phyloP scores from a whole-genome alignment of 108 stramenopile species.

The Skeletonema menzelii region DNA sequence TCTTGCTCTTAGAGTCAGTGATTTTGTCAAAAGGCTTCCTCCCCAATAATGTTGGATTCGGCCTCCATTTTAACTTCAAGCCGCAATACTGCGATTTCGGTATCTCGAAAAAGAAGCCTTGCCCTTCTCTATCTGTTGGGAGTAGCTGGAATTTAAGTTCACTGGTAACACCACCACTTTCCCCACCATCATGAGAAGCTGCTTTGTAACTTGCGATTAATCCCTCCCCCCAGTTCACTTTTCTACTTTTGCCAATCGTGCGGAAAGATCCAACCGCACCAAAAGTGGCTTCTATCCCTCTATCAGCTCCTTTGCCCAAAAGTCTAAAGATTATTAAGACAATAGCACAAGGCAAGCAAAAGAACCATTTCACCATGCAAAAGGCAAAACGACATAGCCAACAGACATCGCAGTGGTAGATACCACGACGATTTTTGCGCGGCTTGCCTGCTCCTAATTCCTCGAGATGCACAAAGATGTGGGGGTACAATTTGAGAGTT shows the following conservation, averaged over 20 bases:
- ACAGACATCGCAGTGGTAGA: constrained; percentile 18
- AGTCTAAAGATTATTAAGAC: background rate
- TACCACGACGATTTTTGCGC: constrained; percentile 8
- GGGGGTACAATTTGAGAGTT: constrained; percentile 4
- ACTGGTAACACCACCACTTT: background rate
- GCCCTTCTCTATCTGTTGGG: background rate
- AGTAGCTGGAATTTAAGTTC: background rate
- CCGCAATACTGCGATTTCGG: background rate
- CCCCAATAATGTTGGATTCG: background rate
- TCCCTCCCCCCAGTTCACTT: background rate
- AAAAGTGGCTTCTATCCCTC: constrained; percentile 7
- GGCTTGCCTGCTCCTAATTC: constrained; percentile 21
- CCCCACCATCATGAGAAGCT: constrained; percentile 1
- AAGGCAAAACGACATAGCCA: constrained; percentile 21
- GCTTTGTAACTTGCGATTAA: background rate
- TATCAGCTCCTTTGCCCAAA: constrained; percentile 1
- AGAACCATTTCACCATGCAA: constrained; percentile 26
- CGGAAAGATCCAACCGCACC: constrained; percentile 11
- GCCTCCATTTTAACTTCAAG: background rate
- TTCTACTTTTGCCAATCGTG: constrained; percentile 22
- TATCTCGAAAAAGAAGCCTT: background rate
- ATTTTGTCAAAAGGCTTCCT: background rate
- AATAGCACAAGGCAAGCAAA: constrained; percentile 26
- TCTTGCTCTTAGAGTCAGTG: background rate
- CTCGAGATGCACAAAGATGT: constrained; percentile 12